Base-by-base conservation (phyloP, 2,329 filamentous ascomycete genomes). In the Tolypocladium cylindrosporum region DNA sequence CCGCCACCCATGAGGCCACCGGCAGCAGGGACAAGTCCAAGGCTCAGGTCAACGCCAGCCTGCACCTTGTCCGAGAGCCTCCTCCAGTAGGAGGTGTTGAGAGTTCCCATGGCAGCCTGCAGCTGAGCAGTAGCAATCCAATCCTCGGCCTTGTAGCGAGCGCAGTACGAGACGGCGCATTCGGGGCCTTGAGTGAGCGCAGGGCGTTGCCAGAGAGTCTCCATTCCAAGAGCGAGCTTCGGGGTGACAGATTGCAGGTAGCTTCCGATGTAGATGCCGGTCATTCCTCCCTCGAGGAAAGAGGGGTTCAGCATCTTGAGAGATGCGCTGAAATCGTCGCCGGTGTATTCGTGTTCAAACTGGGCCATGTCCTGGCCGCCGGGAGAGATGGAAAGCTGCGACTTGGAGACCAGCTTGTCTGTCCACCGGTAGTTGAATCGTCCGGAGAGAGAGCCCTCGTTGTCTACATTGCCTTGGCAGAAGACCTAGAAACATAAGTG, bases 291-390 rank as follows among this genome's bases (percentile, higher is more conserved):
- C 71, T 97, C 92, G 56, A 99, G 83, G 65, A 88, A 79, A 7
- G 91, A 97, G n/a, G 94, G 94, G 79, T 97, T 97, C 71, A 97
- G 84, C 69, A 91, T 87, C 80, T 97, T 99, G 66, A 99, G 70
- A 48, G 90, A 93, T 31, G 91, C 91, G 51, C 89, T 93, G 77
- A 99, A 99, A 76, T 99, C 94, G 68, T 84, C 79, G 70, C 94
- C 94, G 27, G 85, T 89, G 77, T 97, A 97, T 77, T 99, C 94
- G 73, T 96, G 91, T 74, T 99, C 94, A 72, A 97, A 82, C 69
- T 95, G 91, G 61, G 94, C 81, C 84, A 97, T 92, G 68, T 92
- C 89, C 76, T 93, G 91, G 62, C 83, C 82, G 64, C 85, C 87
- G 55, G 89, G 85, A 64, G 90, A 86, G 67, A 97, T 87, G 75